Conservation (phyloP, 2,329 filamentous ascomycete genomes). For the Alternaria rosae region DNA sequence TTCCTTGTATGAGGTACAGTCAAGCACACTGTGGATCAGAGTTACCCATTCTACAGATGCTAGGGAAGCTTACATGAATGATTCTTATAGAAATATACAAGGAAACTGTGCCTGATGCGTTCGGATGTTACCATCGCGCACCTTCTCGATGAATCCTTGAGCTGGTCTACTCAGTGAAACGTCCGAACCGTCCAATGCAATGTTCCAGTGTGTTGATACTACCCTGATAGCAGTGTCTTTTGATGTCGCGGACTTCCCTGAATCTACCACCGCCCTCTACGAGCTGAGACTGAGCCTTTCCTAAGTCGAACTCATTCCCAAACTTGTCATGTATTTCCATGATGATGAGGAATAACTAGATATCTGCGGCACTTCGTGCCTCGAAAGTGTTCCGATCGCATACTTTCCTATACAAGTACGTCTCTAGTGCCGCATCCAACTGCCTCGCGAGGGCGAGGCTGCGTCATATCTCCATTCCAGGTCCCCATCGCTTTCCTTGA, state of each 20-base stretch:
- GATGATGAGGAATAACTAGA: background rate
- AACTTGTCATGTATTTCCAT: rapidly evolving
- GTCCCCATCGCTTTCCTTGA: background rate
- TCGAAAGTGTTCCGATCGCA: no score
- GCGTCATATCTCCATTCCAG: background rate
- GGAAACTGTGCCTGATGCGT: background rate
- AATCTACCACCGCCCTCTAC: no score
- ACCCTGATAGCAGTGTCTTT: no score
- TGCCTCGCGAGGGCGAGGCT: background rate
- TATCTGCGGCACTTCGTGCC: no score
- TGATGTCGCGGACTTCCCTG: no score
- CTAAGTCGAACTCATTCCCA: background rate
- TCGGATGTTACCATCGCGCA: rapidly evolving
- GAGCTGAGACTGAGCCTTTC: no score
- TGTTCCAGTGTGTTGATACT: no score
- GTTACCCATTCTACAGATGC: background rate
- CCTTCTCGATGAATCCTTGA: background rate
- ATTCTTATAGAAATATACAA: no score
- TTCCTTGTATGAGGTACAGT: background rate
- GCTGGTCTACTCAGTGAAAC: background rate
- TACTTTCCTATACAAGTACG: no score
- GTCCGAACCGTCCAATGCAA: no score
- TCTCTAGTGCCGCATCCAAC: rapidly evolving
- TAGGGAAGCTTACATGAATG: background rate
- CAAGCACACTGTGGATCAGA: background rate